Base-by-base conservation (phyloP, 73 alveolate species). In the Paramecium octaurelia region DNA sequence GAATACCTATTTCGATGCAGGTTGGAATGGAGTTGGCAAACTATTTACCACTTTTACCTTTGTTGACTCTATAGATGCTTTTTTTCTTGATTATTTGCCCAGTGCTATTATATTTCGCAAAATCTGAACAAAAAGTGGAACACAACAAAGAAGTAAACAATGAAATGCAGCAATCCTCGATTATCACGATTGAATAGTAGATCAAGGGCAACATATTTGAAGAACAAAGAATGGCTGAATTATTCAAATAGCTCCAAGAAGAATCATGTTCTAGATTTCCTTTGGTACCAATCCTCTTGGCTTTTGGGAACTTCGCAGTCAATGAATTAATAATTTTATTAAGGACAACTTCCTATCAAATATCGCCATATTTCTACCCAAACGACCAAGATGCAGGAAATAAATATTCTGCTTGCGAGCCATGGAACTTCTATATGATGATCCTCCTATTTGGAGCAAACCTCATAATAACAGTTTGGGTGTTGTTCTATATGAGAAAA, bases 391-490 rank as follows among this genome's bases (percentile, higher is more conserved):
- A 27, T 31, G 5, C 14, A 5, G 84, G 50, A 1, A 64, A 24
- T 24, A 64, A 27, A 27, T 64, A 23, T 64, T 27, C 84, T 2
- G 21, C 46, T 64, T 64, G 84, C 8, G 50, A 64, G 12, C 84
- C 84, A 64, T 64, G 84, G 84, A 64, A 73, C 40, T 73, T 36
- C 20, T 73, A 73, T 14, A 73, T 73, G 87, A 73, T 73, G 87
- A 14, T 73, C 2, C 16, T 73, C 14, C 35, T 73, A 14, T 73
- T 73, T 40, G 60, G 60, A 36, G 59, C 40, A 5, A 36, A 36
- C 20, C 40, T 73, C 36, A 35, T 40, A 1, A 35, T 73, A 10
- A 73, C 87, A 35, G 2, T 31, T 0, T 36, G 36, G 34, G 59
- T 40, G 8, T 18, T 73, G 3, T 73, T 34, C 7, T 38, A 73